Evolutionary conservation across 2,329 filamentous ascomycete genomes (phyloP), one percentile per base, ranked within the genome.

Genomic region (Delphinella strobiligena): DNA sequence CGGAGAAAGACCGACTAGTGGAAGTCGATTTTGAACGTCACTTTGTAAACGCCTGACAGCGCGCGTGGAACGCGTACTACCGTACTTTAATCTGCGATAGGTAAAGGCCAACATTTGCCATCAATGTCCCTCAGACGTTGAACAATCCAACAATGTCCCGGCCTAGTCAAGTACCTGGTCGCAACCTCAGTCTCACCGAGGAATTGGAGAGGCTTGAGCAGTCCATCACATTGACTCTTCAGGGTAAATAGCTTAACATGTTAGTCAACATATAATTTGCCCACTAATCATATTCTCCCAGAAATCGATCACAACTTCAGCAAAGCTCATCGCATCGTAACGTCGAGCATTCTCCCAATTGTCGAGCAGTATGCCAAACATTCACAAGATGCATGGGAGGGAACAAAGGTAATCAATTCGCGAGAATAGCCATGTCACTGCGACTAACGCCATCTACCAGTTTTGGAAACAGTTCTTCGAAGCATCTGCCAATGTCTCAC

Each of bases 401-500:
- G 88, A 16, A 93, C 89, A 40, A 94, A 93, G 75, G 86, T 89
- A 19, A n/a, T n/a, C n/a, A n/a, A n/a, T n/a, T n/a, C n/a, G n/a
- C n/a, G n/a, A n/a, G 41, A 29, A 54, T 41, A 5, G 14, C 11
- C 17, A 35, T 14, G n/a, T 18, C 14, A n/a, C 16, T 35, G 33
- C 10, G 33, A 9, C 14, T 17, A 9, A 35, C 33, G 9, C 31
- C 22, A 7, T 27, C 14, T 31, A 40, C 10, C 54, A 93, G 83
- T 98, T 98, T 63, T 98, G 91, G 91, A 98, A 98, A 63, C 88
- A 96, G 67, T 98, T 98, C 68, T 98, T 98, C 62, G 91, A 98
- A 64, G 87, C 91, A 27, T 94, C 88, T 35, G 91, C 91, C 58
- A 96, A 98, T 54, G 89, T 98, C 18, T 94, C 89, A 9, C 74